Percentiles rank a stretch among this genome's conserved stretches.
These are phyloP conservation scores for Ilyonectria sp. DNA, from an alignment of 2,329 filamentous ascomycete species.

Conservation along the genomic window DNA sequence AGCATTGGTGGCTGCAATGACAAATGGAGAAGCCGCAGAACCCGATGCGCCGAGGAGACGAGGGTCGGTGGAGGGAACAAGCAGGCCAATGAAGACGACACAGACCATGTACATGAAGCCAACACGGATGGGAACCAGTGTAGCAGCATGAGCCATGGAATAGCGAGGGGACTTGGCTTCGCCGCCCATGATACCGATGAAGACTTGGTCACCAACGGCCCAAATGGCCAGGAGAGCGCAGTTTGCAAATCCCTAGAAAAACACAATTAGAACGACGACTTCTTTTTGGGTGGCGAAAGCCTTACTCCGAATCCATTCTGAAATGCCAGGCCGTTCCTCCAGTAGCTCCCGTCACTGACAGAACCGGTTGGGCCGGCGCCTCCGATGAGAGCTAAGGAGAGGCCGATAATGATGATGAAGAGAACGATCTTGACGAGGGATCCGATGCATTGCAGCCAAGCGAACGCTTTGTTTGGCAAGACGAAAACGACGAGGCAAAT, in stretches of 20 bases:
- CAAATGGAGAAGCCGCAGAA: constrained; percentile 37
- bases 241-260: constrained; percentile 38
- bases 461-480: constrained; percentile 33
- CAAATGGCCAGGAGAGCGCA: constrained; percentile 36
- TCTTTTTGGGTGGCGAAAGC: not conserved
- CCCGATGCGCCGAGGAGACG: constrained; percentile 34
- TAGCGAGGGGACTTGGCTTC: constrained; percentile 36
- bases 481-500: constrained; percentile 34
- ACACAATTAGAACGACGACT: not conserved
- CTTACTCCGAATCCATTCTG: constrained; percentile 37
- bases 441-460: constrained; percentile 39
- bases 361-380: constrained; percentile 33
- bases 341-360: constrained; percentile 26
- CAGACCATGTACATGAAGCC: constrained; percentile 39
- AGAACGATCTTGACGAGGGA: constrained; percentile 38
- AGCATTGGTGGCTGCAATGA: constrained; percentile 32
- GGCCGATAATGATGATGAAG: constrained; percentile 35
- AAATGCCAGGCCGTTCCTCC: constrained; percentile 28
- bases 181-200: constrained; percentile 41
- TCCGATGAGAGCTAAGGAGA: constrained; percentile 29
- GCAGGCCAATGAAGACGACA: constrained; percentile 33
- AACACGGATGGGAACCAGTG: constrained; percentile 39
- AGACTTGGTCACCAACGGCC: constrained; percentile 40
- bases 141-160: constrained; percentile 37
- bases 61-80: constrained; percentile 33